phyloP scores from a whole-genome alignment of 139 green algal genomes.

The Gonium pectorale region DNA sequence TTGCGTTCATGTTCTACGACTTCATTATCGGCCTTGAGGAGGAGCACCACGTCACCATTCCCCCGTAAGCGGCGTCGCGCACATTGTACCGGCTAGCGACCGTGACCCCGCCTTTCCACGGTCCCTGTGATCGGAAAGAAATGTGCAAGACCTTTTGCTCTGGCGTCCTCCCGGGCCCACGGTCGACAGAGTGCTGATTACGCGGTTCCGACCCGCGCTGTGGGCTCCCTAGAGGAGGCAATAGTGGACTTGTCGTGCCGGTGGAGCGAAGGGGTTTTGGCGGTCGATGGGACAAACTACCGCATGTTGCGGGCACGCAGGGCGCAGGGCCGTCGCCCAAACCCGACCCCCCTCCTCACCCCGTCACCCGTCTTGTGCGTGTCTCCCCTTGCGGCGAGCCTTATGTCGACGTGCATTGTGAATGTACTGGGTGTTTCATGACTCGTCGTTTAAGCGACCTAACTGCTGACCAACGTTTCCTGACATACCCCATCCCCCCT shows the following conservation, averaged over 20 bases:
- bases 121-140: too few relatives aligned
- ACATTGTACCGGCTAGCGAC: not conserved
- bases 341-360: not conserved
- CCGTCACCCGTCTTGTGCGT: not conserved
- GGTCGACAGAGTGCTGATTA: not conserved
- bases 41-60: constrained; percentile 45
- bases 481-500: too few relatives aligned
- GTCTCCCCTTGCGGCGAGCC: not conserved
- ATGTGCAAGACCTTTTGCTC: too few relatives aligned
- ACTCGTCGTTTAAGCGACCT: not conserved
- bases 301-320: too few relatives aligned
- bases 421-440: not conserved
- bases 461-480: too few relatives aligned
- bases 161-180: too few relatives aligned
- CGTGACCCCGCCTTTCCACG: not conserved
- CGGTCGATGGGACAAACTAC: not conserved
- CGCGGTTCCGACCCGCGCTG: not conserved
- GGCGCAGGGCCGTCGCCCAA: not conserved
- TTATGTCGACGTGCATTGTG: not conserved
- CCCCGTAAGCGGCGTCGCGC: constrained; percentile 27
- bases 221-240: not conserved
- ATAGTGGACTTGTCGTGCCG: not conserved
- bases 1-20: constrained; percentile 53
- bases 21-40: constrained; percentile 50
- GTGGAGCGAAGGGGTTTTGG: not conserved